Evolutionary conservation across 441 rosid species (phyloP).

Genomic region (Jatropha podagrica): DNA sequence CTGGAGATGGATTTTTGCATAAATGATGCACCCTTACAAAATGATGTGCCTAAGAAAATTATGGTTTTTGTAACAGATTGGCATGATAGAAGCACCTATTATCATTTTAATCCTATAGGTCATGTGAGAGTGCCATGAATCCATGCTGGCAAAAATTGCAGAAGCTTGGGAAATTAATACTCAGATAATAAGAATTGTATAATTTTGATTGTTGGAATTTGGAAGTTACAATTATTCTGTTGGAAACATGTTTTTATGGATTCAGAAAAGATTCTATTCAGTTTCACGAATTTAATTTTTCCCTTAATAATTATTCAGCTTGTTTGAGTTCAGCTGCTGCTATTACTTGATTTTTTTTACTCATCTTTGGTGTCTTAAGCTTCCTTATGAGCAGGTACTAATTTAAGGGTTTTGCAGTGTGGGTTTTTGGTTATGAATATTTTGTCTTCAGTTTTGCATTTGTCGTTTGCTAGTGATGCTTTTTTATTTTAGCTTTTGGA

Average conservation of each 20-base stretch:
- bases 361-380: neutral
- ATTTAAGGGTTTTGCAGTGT: neutral
- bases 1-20: neutral
- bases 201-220: too few relatives aligned
- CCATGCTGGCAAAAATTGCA: neutral
- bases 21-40: neutral
- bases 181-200: neutral
- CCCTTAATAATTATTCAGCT: too few relatives aligned
- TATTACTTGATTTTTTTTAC: neutral
- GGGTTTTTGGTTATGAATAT: neutral
- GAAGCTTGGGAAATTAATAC: neutral
- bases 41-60: neutral
- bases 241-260: neutral
- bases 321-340: too few relatives aligned
- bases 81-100: neutral
- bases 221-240: neutral
- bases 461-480: neutral
- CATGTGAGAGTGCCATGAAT: neutral
- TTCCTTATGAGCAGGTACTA: neutral
- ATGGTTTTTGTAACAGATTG: neutral
- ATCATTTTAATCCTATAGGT: neutral
- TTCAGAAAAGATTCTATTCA: neutral
- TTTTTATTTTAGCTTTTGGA: neutral
- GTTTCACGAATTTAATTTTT: neutral
- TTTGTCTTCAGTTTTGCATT: neutral